Evolutionary conservation across 169 alveolate genomes (phyloP).

Genomic region (Perkinsus marinus): DNA sequence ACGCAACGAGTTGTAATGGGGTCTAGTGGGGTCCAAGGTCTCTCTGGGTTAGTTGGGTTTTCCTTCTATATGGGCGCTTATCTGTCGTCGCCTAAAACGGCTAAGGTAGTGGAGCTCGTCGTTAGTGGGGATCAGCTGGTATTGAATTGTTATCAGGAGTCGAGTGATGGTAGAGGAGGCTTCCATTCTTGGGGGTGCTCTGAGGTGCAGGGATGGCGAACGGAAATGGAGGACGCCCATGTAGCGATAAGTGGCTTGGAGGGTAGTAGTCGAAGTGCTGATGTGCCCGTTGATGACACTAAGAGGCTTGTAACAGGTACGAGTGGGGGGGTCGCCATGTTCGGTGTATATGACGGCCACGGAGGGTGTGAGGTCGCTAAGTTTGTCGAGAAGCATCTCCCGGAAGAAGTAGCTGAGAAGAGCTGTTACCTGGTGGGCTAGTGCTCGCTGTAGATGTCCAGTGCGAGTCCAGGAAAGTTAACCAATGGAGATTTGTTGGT

Average conservation of each 20-base stretch:
- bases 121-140: neutral
- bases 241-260: conserved; percentile 24
- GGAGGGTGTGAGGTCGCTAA: conserved; percentile 71
- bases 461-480: neutral
- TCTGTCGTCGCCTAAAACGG: neutral
- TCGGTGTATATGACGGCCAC: conserved; percentile 78
- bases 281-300: neutral
- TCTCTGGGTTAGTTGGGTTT: neutral
- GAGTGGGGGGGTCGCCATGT: conserved; percentile 10
- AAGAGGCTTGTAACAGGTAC: neutral
- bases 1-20: too few relatives aligned
- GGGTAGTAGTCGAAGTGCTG: neutral
- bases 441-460: neutral
- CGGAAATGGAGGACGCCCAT: conserved; percentile 84
- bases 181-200: conserved; percentile 11
- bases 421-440: neutral
- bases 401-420: conserved; percentile 11
- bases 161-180: neutral
- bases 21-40: too few relatives aligned
- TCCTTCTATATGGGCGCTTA: neutral
- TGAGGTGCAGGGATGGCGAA: conserved; percentile 83
- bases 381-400: conserved; percentile 47
- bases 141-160: neutral
- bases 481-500: neutral
- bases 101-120: neutral